Percentiles rank a stretch among this genome's conserved stretches.
phyloP scores from a whole-genome alignment of 2,329 filamentous ascomycete species.

The Scedosporium apiospermum region DNA sequence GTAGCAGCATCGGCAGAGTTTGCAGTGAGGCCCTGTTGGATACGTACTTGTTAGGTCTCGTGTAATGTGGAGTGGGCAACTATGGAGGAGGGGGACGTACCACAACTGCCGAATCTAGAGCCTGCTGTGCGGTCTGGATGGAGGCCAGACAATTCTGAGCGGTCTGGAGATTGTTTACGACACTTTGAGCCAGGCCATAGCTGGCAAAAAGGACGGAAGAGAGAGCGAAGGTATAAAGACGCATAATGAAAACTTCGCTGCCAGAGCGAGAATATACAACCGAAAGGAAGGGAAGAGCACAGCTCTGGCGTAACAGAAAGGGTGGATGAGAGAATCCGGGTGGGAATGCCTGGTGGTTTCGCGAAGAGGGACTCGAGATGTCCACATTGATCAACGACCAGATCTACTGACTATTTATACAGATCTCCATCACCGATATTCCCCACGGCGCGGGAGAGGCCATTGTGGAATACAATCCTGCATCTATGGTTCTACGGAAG shows the following conservation, averaged over 20 bases:
- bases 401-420: not conserved
- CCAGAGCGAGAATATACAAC: not conserved
- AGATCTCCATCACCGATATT: not conserved
- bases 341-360: not conserved
- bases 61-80: not conserved
- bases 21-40: not conserved
- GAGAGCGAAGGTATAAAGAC: not conserved
- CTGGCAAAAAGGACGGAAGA: not conserved
- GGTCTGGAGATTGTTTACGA: not conserved
- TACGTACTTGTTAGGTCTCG: not conserved
- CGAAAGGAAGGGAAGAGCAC: not conserved
- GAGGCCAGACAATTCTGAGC: constrained; percentile 3
- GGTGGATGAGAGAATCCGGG: too few relatives aligned
- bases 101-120: not conserved
- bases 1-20: not conserved
- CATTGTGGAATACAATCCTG: not conserved
- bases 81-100: not conserved
- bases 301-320: not conserved
- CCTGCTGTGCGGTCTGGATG: constrained; percentile 1
- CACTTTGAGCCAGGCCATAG: not conserved
- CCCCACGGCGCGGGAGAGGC: not conserved
- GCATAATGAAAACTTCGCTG: constrained; percentile 1
- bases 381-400: not conserved
- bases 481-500: not conserved
- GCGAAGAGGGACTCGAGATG: not conserved